A percentile compares a stretch with the other conserved stretches of the same genome.
Conservation (phyloP, 2,329 filamentous ascomycete genomes). For the Diaporthe ilicicola region DNA sequence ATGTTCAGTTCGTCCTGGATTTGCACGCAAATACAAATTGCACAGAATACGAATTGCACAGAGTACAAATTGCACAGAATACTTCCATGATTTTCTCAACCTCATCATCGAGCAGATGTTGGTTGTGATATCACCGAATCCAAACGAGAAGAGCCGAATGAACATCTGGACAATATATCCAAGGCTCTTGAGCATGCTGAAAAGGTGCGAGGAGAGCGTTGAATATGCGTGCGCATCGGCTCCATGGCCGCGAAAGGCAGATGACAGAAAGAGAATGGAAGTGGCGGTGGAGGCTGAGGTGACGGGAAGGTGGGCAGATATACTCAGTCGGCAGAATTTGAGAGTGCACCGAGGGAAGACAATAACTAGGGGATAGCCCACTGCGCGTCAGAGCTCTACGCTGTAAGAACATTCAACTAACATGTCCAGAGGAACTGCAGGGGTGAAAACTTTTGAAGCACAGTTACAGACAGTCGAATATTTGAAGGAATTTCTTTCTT, state of each 20-base stretch:
- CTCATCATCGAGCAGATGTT: conserved; percentile 1
- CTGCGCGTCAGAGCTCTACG: too few species aligned
- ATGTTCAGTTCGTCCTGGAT: neutral
- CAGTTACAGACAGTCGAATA: too few species aligned
- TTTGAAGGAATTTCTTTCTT: too few species aligned
- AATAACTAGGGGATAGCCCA: neutral
- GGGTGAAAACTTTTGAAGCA: too few species aligned
- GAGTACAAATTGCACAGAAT: neutral
- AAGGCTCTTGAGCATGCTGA: neutral
- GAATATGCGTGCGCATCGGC: neutral
- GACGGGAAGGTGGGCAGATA: neutral
- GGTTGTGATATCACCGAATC: neutral
- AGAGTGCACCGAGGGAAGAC: neutral
- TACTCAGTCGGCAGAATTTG: neutral
- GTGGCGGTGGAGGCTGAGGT: neutral
- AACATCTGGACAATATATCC: neutral
- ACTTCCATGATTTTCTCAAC: conserved; percentile 12
- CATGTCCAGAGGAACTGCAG: too few species aligned
- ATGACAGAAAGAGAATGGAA: neutral
- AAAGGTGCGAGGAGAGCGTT: neutral
- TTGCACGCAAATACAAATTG: neutral
- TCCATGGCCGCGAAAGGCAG: neutral
- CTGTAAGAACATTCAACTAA: too few species aligned
- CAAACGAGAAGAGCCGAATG: neutral
- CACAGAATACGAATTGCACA: neutral